Base-by-base conservation (phyloP, 2,329 filamentous ascomycete species). In the Hypoxylon sp. region DNA sequence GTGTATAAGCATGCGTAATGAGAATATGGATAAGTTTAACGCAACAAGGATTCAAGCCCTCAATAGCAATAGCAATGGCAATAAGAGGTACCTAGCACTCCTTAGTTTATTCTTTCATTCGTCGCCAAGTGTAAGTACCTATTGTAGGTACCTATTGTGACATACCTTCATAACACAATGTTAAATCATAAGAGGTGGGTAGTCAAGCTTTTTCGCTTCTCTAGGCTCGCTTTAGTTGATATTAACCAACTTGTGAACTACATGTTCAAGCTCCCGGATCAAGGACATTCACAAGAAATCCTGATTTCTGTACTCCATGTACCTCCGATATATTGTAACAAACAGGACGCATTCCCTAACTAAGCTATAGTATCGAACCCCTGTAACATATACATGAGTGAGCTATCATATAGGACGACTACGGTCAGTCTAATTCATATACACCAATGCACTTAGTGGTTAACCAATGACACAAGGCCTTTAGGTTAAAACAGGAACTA, bases 31-130 rank as follows among this genome's bases (percentile, higher is more conserved):
- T 8, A 60, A 17, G 50, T 29, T 54, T 37, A 21, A 19, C 17
- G 35, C 37, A 32, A 47, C 19, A 24, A 13, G 15, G n/a, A 39
- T 47, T 39, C 1, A 19, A 29, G 42, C 6, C 48, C 24, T 57
- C 56, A 69, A 69, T 63, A 60, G 61, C 58, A 68, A 68, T 63
- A 60, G 31, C 32, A 57, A 58, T 57, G 66, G 59, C 29, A 58
- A 67, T 63, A 63, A 67, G 64, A 61, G 19, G 63, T 47, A 56
- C 35, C 52, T 65, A 61, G 27, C 31, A 4, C 7, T 32, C 31
- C 6, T 11, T 8, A 32, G 31, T 32, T 32, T 46, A 59, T 59
- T 55, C 60, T 69, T 63, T 66, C 62, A 27, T 69, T 69, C 66
- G 62, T 69, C 53, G 24, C 24, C 5, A 5, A 27, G 24, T 27